Evolutionary conservation across 345 rosid genomes (phyloP), one percentile per base, ranked within the genome.

Genomic region (Cardamine chenopodiifolia): DNA sequence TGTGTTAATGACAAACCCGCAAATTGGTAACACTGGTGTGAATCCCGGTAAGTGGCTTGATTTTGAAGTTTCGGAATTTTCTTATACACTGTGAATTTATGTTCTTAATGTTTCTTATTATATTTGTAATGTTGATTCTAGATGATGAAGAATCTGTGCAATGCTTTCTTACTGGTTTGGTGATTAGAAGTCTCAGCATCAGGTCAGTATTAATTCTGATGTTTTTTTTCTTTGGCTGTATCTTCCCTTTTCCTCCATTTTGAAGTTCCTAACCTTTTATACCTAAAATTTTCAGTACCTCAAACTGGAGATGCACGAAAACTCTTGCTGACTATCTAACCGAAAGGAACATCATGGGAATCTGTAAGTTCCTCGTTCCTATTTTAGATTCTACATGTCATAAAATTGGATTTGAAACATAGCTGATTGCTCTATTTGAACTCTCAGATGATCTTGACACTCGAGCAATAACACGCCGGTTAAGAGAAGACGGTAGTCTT

Each of bases 1-100:
- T 87, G 99, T 92, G 72, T 68, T 96, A 71, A 96, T 90, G 99
- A 96, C 99, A 35, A 90, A 89, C 82, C 99, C 98, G 4, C 98
- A 90, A 73, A 96, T 75, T 70, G 98, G 99, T 79, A 92, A 96
- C 79, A 96, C 99, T 15, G 97, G 98, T 62, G 89, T 96, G 45
- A 96, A 96, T 84, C 85, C 83, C 37, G 97, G 98, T 90, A 56
- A 64, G 90, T 45, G 50, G 42, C 26, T 64, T 10, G 0, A 17
- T 11, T 20, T 25, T 25, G 14, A 49, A 15, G 32, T 70, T 62
- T 17, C 8, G 7, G 23, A 2, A n/a, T 17, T 52, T 68, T 68
- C 45, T 31, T 31, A 20, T 9, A 47, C 14, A 32, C 22, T 10
- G n/a, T 9, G 11, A 32, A 32, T 19, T 8, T 35, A 19, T 45